Conservation (phyloP, 179 eudicot genomes). For the Spergularia azorica region DNA sequence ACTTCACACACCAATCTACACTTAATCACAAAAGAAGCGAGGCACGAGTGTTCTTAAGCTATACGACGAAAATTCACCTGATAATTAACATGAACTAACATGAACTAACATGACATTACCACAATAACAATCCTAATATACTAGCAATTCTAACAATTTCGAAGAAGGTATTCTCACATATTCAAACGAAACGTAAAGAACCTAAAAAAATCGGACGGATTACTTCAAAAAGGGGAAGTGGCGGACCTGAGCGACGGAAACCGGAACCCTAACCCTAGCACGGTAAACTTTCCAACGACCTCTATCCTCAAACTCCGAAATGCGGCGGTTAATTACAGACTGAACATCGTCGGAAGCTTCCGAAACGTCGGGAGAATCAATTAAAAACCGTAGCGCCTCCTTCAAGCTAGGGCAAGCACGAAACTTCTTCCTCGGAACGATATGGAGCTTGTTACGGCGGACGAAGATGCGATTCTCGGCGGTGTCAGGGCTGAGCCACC, state of each 20-base stretch:
- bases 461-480: slow-evolving; percentile 64
- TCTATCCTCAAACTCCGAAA: slow-evolving; percentile 53
- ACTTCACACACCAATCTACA: no score
- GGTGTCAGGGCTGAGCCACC: slow-evolving; percentile 69
- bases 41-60: no score
- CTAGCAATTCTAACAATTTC: no score
- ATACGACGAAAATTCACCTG: no score
- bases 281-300: slow-evolving; percentile 54
- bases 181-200: no score
- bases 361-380: slow-evolving; percentile 26
- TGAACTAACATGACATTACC: no score
- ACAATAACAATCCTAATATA: no score
- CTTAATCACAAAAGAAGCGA: no score
- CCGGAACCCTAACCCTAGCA: slow-evolving; percentile 83
- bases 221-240: background rate
- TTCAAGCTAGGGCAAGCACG: slow-evolving; percentile 36
- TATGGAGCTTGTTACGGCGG: slow-evolving; percentile 45
- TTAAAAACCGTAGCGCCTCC: slow-evolving; percentile 45
- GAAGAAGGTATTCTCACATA: no score
- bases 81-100: no score
- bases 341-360: slow-evolving; percentile 51
- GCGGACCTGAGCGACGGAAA: slow-evolving; percentile 55
- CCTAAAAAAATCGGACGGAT: no score
- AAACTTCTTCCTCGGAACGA: slow-evolving; percentile 39
- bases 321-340: slow-evolving; percentile 36